A percentile compares a stretch with the other conserved stretches of the same genome.
Evolutionary conservation across 345 rosid species (phyloP).

Genomic region (Populus simonii): DNA sequence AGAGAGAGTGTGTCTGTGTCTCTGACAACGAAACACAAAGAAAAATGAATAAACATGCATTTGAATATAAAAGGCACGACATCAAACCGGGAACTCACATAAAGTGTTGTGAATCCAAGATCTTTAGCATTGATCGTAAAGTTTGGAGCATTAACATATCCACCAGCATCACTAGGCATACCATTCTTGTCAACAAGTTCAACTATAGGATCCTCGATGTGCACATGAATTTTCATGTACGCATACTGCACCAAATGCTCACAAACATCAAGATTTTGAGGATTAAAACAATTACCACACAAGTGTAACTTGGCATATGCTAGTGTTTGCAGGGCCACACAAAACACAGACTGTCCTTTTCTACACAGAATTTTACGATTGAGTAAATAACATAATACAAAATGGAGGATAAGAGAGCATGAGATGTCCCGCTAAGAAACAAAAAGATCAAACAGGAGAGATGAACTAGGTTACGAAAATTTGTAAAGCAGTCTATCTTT

Average conservation of each 20-base stretch:
- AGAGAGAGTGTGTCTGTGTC: too few relatives aligned
- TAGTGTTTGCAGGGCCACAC: neutral
- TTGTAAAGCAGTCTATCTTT: neutral
- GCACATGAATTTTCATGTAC: constrained; percentile 67
- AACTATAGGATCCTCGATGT: constrained; percentile 62
- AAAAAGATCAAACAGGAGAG: constrained; percentile 2
- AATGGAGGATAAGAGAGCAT: too few relatives aligned
- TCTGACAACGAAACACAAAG: constrained; percentile 3
- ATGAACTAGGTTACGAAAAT: neutral
- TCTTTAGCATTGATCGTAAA: constrained; percentile 63
- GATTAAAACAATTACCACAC: neutral
- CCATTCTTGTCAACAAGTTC: constrained; percentile 48
- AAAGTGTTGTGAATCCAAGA: constrained; percentile 75
- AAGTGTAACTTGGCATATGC: neutral
- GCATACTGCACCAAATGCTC: constrained; percentile 55
- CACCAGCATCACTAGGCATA: constrained; percentile 37
- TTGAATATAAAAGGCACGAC: constrained; percentile 5
- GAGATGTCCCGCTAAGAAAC: too few relatives aligned
- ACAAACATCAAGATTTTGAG: constrained; percentile 8
- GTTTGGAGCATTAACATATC: constrained; percentile 38
- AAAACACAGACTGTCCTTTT: neutral
- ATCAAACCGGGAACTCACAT: constrained; percentile 50
- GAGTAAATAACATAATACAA: too few relatives aligned
- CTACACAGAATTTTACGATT: too few relatives aligned
- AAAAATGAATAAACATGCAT: neutral